These are phyloP conservation scores for Cercospora sesami DNA, from an alignment of 2,329 filamentous ascomycete genomes.

Conservation along the genomic window DNA sequence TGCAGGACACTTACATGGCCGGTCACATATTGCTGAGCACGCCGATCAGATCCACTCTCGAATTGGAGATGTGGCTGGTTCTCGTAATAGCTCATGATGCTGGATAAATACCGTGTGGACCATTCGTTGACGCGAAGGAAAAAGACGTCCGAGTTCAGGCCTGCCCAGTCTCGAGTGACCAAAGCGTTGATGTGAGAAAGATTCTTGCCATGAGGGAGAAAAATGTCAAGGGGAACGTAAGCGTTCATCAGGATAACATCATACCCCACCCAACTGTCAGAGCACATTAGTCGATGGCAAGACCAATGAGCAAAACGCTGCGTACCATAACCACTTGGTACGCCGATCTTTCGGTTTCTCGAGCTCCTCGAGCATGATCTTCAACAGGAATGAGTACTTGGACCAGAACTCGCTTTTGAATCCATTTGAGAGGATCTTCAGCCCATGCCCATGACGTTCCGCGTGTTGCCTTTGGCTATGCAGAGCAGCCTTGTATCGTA, in stretches of 20 bases:
- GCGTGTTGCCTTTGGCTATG: background rate
- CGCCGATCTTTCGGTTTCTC: background rate
- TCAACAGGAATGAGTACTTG: background rate
- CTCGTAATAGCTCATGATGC: background rate
- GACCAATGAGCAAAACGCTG: background rate
- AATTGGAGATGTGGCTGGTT: background rate
- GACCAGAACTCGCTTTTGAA: constrained; percentile 1
- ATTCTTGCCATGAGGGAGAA: background rate
- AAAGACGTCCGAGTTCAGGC: background rate
- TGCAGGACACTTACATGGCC: background rate
- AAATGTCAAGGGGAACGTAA: background rate
- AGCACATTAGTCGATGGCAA: background rate
- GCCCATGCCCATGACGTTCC: background rate
- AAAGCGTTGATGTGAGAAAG: background rate
- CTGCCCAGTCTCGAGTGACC: background rate
- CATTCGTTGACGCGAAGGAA: background rate
- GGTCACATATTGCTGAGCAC: background rate
- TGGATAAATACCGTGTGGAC: background rate
- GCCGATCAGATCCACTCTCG: background rate
- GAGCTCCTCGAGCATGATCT: background rate
- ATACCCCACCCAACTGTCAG: background rate
- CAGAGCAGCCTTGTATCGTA: background rate
- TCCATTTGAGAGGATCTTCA: background rate
- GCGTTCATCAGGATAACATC: background rate
- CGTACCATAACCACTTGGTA: background rate